Conservation (phyloP, 1,284 basidiomycete genomes). For the Entoloma clypeatum region DNA sequence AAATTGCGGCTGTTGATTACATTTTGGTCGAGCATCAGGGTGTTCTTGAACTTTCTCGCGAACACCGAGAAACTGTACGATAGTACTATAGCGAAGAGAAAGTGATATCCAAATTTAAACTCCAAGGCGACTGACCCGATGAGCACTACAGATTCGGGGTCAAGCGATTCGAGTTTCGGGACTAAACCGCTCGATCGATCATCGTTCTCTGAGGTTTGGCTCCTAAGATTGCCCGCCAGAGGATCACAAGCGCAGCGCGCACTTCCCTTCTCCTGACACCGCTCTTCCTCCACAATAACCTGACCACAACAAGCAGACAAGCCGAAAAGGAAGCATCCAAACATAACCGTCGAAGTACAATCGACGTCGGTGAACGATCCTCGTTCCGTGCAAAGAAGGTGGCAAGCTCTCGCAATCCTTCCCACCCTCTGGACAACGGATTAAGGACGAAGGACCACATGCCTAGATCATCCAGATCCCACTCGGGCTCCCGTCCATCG, state of each 20-base stretch:
- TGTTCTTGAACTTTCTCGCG: no score
- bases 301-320: slow-evolving; percentile 50
- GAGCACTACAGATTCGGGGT: no score
- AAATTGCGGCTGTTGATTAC: background rate
- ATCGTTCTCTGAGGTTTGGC: slow-evolving; percentile 43
- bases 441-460: slow-evolving; percentile 74
- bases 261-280: slow-evolving; percentile 68
- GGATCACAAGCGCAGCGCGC: slow-evolving; percentile 51
- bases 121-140: no score
- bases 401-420: slow-evolving; percentile 43
- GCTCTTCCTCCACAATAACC: slow-evolving; percentile 62
- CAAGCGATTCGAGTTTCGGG: no score
- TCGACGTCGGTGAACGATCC: slow-evolving; percentile 56
- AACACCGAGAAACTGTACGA: no score
- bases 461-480: slow-evolving; percentile 73
- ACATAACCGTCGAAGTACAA: slow-evolving; percentile 66
- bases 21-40: background rate
- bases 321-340: slow-evolving; percentile 72
- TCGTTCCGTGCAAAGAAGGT: slow-evolving; percentile 55
- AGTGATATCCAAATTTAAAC: no score
- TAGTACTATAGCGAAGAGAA: no score
- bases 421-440: slow-evolving; percentile 51
- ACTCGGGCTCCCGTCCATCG: slow-evolving; percentile 37
- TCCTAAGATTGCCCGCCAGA: slow-evolving; percentile 73
- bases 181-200: slow-evolving; percentile 48